Percentiles rank a stretch among this genome's conserved stretches.
These are phyloP conservation scores for Quercus robur DNA, from an alignment of 306 rosid genomes.

Conservation along the genomic window DNA sequence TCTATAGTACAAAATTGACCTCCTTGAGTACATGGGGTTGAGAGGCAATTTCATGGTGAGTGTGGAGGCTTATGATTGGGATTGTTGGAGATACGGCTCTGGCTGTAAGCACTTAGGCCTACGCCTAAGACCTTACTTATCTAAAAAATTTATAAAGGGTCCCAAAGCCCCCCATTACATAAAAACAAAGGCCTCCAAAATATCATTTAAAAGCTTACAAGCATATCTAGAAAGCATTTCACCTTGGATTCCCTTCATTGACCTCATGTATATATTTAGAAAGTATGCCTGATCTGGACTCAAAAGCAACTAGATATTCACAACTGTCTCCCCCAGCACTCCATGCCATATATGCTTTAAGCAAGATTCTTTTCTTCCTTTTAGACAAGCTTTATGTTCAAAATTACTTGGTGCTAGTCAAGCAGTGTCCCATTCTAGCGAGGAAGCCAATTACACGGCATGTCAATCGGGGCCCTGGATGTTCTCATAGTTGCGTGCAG, in stretches of 20 bases:
- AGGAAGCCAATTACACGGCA: conserved; percentile 7
- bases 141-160: too few relatives aligned
- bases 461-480: conserved; percentile 23
- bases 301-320: conserved; percentile 35
- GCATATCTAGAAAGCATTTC: conserved; percentile 17
- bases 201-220: neutral
- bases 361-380: conserved; percentile 52
- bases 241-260: conserved; percentile 71
- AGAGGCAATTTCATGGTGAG: too few relatives aligned
- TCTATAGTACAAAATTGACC: too few relatives aligned
- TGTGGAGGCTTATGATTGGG: too few relatives aligned
- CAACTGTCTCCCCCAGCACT: conserved; percentile 24
- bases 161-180: too few relatives aligned
- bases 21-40: too few relatives aligned
- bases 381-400: conserved; percentile 45
- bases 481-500: conserved; percentile 24
- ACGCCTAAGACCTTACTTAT: too few relatives aligned
- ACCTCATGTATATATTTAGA: conserved; percentile 18
- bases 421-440: conserved; percentile 9
- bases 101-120: too few relatives aligned
- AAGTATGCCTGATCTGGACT: conserved; percentile 36
- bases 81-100: too few relatives aligned
- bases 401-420: conserved; percentile 9
- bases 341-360: conserved; percentile 34
- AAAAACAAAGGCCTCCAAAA: too few relatives aligned